Percentiles rank a stretch among this genome's conserved stretches.
phyloP scores from a whole-genome alignment of 768 basidiomycete genomes.

The Daedaleopsis nitida region DNA sequence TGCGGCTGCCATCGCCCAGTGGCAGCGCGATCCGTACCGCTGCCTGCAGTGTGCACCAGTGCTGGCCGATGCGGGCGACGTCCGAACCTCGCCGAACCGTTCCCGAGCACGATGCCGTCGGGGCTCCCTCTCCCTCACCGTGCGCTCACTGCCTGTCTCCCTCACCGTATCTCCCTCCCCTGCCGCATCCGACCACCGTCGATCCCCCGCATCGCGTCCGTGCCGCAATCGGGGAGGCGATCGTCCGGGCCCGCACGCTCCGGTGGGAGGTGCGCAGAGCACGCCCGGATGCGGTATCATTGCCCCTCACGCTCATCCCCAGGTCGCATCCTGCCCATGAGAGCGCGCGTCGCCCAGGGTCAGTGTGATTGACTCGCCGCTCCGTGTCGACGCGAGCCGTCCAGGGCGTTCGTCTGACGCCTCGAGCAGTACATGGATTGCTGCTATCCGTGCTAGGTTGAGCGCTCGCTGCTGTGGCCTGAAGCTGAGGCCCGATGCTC shows the following conservation, averaged over 20 bases:
- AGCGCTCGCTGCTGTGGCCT: too few species aligned
- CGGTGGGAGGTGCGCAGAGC: background rate
- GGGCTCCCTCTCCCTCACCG: background rate
- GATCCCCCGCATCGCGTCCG: slow-evolving; percentile 16
- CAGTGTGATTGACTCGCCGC: slow-evolving; percentile 15
- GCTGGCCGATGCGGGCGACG: background rate
- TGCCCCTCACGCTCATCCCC: slow-evolving; percentile 1
- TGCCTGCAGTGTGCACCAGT: background rate
- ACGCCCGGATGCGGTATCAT: slow-evolving; percentile 10
- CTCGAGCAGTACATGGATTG: background rate
- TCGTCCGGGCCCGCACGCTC: slow-evolving; percentile 7
- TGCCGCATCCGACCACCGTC: slow-evolving; percentile 7
- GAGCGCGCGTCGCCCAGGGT: slow-evolving; percentile 11
- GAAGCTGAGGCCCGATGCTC: background rate
- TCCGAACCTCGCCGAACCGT: too few species aligned
- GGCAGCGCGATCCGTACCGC: too few species aligned
- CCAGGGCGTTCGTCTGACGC: background rate
- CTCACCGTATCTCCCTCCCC: background rate
- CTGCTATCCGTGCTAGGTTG: background rate
- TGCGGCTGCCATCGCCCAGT: background rate
- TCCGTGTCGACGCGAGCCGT: background rate
- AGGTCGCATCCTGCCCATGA: slow-evolving; percentile 10
- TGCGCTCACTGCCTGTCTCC: background rate
- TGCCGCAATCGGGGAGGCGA: slow-evolving; percentile 4
- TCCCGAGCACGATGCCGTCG: too few species aligned